Conservation (phyloP, 2,329 filamentous ascomycete species). For the Monilinia laxa region DNA sequence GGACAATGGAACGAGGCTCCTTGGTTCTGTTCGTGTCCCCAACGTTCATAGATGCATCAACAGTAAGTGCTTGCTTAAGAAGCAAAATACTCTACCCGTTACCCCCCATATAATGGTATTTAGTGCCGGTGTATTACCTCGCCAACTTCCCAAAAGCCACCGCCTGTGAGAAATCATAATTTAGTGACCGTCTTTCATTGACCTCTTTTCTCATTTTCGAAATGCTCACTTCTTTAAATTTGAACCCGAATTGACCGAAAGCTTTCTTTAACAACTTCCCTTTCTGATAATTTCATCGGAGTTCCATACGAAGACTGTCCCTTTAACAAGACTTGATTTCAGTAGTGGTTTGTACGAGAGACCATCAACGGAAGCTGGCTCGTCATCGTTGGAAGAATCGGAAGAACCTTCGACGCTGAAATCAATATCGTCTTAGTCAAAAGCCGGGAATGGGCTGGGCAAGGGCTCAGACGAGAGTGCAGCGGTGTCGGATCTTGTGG, state of each 20-base stretch:
- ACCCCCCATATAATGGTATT: background rate
- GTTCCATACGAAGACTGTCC: background rate
- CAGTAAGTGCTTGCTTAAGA: background rate
- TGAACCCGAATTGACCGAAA: background rate
- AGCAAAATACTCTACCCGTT: background rate
- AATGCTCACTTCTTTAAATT: background rate
- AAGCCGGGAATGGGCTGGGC: no score
- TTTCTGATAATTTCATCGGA: background rate
- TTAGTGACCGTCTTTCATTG: background rate
- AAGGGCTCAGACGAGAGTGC: background rate
- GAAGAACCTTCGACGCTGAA: no score
- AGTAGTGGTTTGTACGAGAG: background rate
- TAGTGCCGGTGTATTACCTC: background rate
- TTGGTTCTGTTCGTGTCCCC: background rate
- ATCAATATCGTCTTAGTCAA: no score
- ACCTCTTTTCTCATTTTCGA: background rate
- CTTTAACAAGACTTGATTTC: background rate
- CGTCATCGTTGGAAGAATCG: background rate
- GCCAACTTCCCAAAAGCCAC: background rate
- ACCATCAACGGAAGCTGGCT: background rate
- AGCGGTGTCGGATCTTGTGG: background rate
- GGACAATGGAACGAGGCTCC: background rate
- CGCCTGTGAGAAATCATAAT: background rate
- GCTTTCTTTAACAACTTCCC: background rate
- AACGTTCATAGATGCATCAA: background rate